phyloP scores from a whole-genome alignment of 1,284 basidiomycete species.

The Cryptococcus depauperatus region DNA sequence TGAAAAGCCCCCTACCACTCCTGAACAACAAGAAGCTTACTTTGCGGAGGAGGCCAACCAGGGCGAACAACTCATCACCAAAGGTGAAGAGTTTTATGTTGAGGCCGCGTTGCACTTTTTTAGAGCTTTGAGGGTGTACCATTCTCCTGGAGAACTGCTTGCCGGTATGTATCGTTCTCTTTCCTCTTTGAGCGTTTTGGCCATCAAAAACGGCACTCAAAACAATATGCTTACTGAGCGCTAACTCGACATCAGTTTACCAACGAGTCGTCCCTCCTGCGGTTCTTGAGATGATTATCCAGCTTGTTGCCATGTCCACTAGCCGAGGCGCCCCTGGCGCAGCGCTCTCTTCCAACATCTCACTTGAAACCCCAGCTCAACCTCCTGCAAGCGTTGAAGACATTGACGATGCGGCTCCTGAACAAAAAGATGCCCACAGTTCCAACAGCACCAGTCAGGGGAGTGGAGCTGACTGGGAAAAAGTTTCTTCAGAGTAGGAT shows the following conservation, averaged over 20 bases:
- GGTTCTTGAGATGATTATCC: constrained; percentile 84
- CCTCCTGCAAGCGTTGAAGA: constrained; percentile 21
- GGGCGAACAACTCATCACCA: constrained; percentile 73
- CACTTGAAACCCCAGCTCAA: constrained; percentile 5
- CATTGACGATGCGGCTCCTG: constrained; percentile 13
- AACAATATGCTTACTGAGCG: too few relatives aligned
- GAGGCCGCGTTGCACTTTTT: constrained; percentile 84
- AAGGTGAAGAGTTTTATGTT: constrained; percentile 68
- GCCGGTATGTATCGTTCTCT: constrained; percentile 47
- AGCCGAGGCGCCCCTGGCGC: constrained; percentile 9
- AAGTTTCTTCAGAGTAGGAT: constrained; percentile 19
- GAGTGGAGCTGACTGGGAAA: constrained; percentile 29
- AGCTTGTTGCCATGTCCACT: constrained; percentile 49
- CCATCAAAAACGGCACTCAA: too few relatives aligned
- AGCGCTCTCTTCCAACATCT: constrained; percentile 1
- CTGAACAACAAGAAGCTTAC: constrained; percentile 72
- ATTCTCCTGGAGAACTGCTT: constrained; percentile 81
- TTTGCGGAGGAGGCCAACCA: constrained; percentile 84
- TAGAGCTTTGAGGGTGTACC: constrained; percentile 88
- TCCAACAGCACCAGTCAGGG: constrained; percentile 16
- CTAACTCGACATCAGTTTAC: constrained; percentile 52
- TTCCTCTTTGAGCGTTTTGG: not conserved
- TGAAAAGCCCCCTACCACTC: constrained; percentile 53
- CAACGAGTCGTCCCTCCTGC: constrained; percentile 82
- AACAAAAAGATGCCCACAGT: constrained; percentile 8